These are phyloP conservation scores for Metschnikowia hibisci DNA, from an alignment of 805 yeast genomes.

Conservation along the genomic window DNA sequence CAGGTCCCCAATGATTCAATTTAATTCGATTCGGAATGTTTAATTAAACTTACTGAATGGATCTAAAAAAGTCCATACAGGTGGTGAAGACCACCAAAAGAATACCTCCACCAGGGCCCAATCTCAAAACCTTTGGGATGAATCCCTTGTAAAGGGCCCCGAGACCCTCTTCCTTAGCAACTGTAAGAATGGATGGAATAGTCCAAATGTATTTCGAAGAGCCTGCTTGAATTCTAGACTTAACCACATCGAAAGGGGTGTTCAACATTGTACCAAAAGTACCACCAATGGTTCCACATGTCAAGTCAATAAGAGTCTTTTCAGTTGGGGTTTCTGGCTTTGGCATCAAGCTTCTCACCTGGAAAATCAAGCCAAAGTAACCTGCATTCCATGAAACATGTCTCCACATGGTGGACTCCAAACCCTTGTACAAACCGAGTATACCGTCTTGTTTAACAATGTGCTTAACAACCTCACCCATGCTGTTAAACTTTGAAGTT, in stretches of 20 bases:
- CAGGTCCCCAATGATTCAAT: no score
- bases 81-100: conserved; percentile 93
- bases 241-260: conserved; percentile 97
- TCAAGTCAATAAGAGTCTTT: conserved; percentile 79
- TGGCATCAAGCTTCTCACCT: conserved; percentile 76
- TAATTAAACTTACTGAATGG: conserved; percentile 26
- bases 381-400: conserved; percentile 97
- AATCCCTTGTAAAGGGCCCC: conserved; percentile 92
- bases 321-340: conserved; percentile 64
- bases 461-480: conserved; percentile 72
- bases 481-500: conserved; percentile 75
- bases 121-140: conserved; percentile 92
- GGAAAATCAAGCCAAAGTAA: conserved; percentile 92
- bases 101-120: conserved; percentile 99
- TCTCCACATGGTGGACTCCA: conserved; percentile 97
- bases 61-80: conserved; percentile 90
- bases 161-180: conserved; percentile 88
- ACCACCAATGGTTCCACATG: conserved; percentile 96
- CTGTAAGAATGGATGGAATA: conserved; percentile 66
- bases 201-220: conserved; percentile 91
- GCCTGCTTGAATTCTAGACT: conserved; percentile 93
- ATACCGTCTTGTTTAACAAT: conserved; percentile 74
- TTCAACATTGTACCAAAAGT: conserved; percentile 91
- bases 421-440: conserved; percentile 84
- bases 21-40: background rate